These are phyloP conservation scores for Cutaneotrichosporon cavernicola DNA, from an alignment of 1,284 basidiomycete species.

Conservation along the genomic window DNA sequence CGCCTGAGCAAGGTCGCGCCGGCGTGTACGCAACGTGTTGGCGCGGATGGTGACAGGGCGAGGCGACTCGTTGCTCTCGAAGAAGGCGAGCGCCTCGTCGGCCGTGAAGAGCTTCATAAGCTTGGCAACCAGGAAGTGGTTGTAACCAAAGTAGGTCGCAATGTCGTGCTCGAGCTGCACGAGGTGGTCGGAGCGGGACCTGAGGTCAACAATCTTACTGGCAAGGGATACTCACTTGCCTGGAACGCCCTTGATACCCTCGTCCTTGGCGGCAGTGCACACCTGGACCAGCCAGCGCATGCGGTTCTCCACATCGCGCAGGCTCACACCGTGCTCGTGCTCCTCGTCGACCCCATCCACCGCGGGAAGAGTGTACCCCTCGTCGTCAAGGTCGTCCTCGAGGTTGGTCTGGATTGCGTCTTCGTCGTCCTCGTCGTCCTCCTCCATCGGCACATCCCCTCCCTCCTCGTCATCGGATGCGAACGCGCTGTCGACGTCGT, in stretches of 20 bases:
- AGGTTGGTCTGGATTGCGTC: constrained; percentile 55
- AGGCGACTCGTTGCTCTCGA: constrained; percentile 95
- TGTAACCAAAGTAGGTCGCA: constrained; percentile 95
- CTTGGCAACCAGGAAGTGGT: constrained; percentile 91
- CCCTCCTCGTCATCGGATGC: constrained; percentile 46
- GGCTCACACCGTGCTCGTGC: constrained; percentile 64
- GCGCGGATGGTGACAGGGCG: constrained; percentile 97
- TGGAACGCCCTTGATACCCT: constrained; percentile 57
- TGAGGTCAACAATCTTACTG: neutral
- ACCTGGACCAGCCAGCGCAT: constrained; percentile 85
- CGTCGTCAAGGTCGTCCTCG: constrained; percentile 63
- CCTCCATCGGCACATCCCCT: constrained; percentile 31
- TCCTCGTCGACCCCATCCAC: constrained; percentile 79
- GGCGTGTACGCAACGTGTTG: constrained; percentile 90
- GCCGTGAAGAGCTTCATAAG: constrained; percentile 91
- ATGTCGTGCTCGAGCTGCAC: constrained; percentile 86
- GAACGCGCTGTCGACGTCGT: constrained; percentile 55
- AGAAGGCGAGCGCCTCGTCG: constrained; percentile 96
- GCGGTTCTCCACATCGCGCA: constrained; percentile 79
- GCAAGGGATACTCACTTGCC: constrained; percentile 57
- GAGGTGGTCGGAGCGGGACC: constrained; percentile 79
- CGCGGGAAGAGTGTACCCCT: constrained; percentile 75
- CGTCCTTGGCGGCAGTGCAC: constrained; percentile 67
- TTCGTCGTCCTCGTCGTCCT: constrained; percentile 48
- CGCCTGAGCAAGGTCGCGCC: constrained; percentile 90